Evolutionary conservation across 345 rosid genomes (phyloP).

Genomic region (Iberis pinnata): DNA sequence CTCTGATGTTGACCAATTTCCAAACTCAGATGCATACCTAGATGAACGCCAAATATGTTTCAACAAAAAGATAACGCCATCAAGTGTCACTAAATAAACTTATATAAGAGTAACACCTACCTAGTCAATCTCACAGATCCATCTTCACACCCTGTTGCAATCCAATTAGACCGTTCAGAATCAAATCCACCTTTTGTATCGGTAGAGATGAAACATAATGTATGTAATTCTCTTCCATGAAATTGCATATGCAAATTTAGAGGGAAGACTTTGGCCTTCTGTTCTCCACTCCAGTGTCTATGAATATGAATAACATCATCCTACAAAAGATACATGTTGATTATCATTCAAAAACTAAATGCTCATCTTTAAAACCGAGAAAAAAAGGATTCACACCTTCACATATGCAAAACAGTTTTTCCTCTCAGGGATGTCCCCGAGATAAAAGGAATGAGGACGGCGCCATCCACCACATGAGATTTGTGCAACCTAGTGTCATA

Average conservation of each 20-base stretch:
- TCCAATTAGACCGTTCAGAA: conserved; percentile 54
- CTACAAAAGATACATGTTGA: conserved; percentile 34
- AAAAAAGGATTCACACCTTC: conserved; percentile 65
- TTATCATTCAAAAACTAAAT: conserved; percentile 17
- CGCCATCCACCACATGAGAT: conserved; percentile 99
- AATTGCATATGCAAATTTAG: conserved; percentile 71
- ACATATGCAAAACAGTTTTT: conserved; percentile 78
- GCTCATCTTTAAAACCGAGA: background rate
- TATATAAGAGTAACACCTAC: conserved; percentile 34
- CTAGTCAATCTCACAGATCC: conserved; percentile 94
- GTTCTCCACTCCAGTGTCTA: conserved; percentile 49
- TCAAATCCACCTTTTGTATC: conserved; percentile 31
- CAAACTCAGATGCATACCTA: conserved; percentile 53
- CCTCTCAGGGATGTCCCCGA: conserved; percentile 68
- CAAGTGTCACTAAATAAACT: conserved; percentile 1
- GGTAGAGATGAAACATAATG: conserved; percentile 64
- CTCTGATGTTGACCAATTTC: conserved; percentile 69
- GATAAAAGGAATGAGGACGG: conserved; percentile 82
- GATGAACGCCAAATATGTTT: conserved; percentile 21
- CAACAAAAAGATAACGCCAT: background rate
- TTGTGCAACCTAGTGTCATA: conserved; percentile 65
- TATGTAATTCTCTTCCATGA: conserved; percentile 94
- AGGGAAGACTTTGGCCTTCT: conserved; percentile 49
- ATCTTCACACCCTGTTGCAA: conserved; percentile 97
- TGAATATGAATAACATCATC: conserved; percentile 77